Evolutionary conservation across 306 rosid species (phyloP).

Genomic region (Datisca glomerata): DNA sequence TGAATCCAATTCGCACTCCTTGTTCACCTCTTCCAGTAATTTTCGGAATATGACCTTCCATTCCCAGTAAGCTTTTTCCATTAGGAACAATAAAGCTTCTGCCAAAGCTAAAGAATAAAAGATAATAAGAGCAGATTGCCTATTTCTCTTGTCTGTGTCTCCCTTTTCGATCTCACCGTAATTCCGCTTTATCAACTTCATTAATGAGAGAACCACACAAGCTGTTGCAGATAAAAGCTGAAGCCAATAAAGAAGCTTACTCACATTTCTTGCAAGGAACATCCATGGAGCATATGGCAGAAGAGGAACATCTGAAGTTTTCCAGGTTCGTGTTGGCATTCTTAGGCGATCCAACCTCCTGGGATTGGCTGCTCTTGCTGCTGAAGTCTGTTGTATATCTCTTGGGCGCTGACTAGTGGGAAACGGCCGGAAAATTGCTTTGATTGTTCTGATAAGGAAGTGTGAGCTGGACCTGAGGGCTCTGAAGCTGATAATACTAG

Average conservation of each 20-base stretch:
- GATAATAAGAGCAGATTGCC: slow-evolving; percentile 53
- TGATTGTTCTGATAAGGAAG: slow-evolving; percentile 21
- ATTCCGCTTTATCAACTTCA: slow-evolving; percentile 49
- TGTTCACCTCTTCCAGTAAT: slow-evolving; percentile 55
- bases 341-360: slow-evolving; percentile 21
- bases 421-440: slow-evolving; percentile 33
- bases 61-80: slow-evolving; percentile 81
- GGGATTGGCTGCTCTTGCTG: slow-evolving; percentile 4
- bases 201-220: slow-evolving; percentile 59
- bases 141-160: slow-evolving; percentile 67
- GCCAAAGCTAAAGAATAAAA: slow-evolving; percentile 78
- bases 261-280: slow-evolving; percentile 53
- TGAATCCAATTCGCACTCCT: slow-evolving; percentile 61
- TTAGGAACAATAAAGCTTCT: slow-evolving; percentile 75
- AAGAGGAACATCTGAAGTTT: slow-evolving; percentile 71
- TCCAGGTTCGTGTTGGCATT: slow-evolving; percentile 55
- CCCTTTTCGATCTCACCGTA: slow-evolving; percentile 71
- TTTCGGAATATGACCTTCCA: slow-evolving; percentile 54
- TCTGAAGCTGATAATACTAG: slow-evolving; percentile 51
- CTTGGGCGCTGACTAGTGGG: slow-evolving; percentile 12
- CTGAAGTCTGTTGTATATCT: slow-evolving; percentile 16
- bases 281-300: slow-evolving; percentile 64
- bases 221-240: slow-evolving; percentile 82
- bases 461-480: slow-evolving; percentile 39
- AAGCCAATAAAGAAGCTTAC: slow-evolving; percentile 86